Base-by-base conservation (phyloP, 2,329 filamentous ascomycete genomes). In the Thelonectria discophora region DNA sequence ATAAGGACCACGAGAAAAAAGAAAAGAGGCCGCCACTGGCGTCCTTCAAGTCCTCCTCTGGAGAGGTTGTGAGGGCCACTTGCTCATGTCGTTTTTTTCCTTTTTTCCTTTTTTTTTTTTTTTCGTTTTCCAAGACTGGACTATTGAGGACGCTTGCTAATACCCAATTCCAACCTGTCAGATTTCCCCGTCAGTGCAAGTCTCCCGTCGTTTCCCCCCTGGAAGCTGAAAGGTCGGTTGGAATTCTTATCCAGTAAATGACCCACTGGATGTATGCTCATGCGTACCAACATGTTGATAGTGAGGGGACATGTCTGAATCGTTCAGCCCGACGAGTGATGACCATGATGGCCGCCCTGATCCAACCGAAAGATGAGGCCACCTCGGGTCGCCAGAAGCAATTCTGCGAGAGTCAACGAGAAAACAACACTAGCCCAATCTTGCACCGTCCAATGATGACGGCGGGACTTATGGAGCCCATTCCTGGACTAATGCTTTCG, bases 401-500 rank as follows among this genome's bases (percentile, higher is more conserved):
- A 74, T 71, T 37, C 34, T 37, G 34, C 34, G 2, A 37, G 70
- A 67, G 72, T 74, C 60, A 69, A 51, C 72, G 70, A 42, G 71
- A 50, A 65, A 74, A 74, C 71, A 71, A 65, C 64, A 68, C 69
- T 71, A 73, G 51, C 52, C 62, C 55, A 58, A 7, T 46, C 57
- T 49, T 62, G 62, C 60, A 39, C 58, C 12, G 17, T 18, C 18
- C 47, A 34, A 32, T 37, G 11, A 37, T 15, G 12, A 37, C 34
- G 32, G 53, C 45, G 53, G 58, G 49, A 53, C 51, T 42, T 13
- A 40, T 48, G 42, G 48, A 56, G 49, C 58, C 30, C 53, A 57
- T 54, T 43, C 34, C 15, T 37, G 3, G 27, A 37, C 11, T 9
- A 13, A 37, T 30, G 27, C 34, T 13, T 30, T 30, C 5, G 27